Evolutionary conservation across 106 monocot genomes (phyloP).

Genomic region (Platanthera zijinensis): DNA sequence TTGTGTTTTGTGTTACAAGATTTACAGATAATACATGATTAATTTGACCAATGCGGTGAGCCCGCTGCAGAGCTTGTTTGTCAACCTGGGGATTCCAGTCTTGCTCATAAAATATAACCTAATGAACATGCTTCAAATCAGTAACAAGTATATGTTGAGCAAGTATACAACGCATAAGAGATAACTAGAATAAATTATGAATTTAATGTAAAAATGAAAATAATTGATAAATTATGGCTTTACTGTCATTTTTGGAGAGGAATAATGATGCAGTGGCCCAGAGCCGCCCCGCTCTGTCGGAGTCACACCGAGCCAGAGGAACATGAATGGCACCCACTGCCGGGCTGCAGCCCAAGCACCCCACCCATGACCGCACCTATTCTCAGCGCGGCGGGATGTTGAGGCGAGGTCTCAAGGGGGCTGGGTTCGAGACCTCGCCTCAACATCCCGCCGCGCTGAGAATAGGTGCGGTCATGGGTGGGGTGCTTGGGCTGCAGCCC

Average conservation of each 20-base stretch:
- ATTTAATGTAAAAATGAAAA: not conserved
- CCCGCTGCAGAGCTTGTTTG: constrained; percentile 92
- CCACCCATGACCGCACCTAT: too few relatives aligned
- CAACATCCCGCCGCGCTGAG: too few relatives aligned
- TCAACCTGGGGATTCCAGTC: constrained; percentile 99
- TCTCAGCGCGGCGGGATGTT: too few relatives aligned
- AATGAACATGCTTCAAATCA: constrained; percentile 14
- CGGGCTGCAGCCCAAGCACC: too few relatives aligned
- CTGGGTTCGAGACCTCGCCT: too few relatives aligned
- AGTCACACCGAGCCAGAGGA: too few relatives aligned
- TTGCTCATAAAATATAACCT: constrained; percentile 99
- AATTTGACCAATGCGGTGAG: constrained; percentile 96
- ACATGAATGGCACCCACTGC: too few relatives aligned
- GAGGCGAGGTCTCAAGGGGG: too few relatives aligned
- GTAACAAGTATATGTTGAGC: not conserved
- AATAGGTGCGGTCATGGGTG: too few relatives aligned
- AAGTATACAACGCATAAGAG: not conserved
- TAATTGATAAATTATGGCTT: not conserved
- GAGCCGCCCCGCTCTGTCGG: too few relatives aligned
- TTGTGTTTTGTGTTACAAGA: constrained; percentile 67
- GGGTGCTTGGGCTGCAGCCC: too few relatives aligned
- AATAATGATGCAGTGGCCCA: too few relatives aligned
- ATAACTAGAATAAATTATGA: not conserved
- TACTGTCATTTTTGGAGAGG: not conserved
- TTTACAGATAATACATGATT: constrained; percentile 86